Base-by-base conservation (phyloP, 345 rosid species). In the Linum usitatissimum region DNA sequence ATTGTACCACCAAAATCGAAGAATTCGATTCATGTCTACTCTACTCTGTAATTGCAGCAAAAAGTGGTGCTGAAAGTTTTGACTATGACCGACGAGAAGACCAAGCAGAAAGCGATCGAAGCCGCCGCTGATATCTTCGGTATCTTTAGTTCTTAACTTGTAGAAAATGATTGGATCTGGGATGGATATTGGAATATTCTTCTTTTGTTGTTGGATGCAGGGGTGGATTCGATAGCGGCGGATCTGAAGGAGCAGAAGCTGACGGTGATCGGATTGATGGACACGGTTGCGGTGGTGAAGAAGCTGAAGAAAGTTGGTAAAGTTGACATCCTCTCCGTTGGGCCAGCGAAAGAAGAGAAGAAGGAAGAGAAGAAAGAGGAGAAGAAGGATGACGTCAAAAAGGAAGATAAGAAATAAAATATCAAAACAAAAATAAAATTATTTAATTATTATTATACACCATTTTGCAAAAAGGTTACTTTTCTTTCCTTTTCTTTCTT, bases 271-370 rank as follows among this genome's bases (percentile, higher is more conserved):
- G 98, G 98, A 66, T 19, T 23, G 66, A 92, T 89, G 98, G 98
- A 92, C 40, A 62, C 93, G 18, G 93, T 85, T 68, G 93, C 91
- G 13, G 85, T 89, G 65, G 88, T 74, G 59, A 92, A 89, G 83
- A 92, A 80, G 75, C 58, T 89, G 86, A 92, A 85, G 85, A 92
- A 87, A 65, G 93, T 92, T 6, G 98, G 90, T 18, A 92, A 92
- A 82, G 96, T 92, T 55, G 98, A 92, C 73, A 73, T 89, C 30
- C 30, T 87, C 39, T 85, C 93, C 3, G 93, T 89, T 15, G 96
- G 98, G 13, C 98, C 98, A 18, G 98, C 96, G 3, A 88, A 91
- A 58, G 97, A 84, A 61, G 95, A 87, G 71, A 88, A 88, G 82
- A 92, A 92, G 63, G 92, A 82, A 23, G 91, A 80, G 18, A 82